A percentile compares a stretch with the other conserved stretches of the same genome.
Conservation (phyloP, 352 stramenopile genomes). For the Stephanocyclus meneghinianus region DNA sequence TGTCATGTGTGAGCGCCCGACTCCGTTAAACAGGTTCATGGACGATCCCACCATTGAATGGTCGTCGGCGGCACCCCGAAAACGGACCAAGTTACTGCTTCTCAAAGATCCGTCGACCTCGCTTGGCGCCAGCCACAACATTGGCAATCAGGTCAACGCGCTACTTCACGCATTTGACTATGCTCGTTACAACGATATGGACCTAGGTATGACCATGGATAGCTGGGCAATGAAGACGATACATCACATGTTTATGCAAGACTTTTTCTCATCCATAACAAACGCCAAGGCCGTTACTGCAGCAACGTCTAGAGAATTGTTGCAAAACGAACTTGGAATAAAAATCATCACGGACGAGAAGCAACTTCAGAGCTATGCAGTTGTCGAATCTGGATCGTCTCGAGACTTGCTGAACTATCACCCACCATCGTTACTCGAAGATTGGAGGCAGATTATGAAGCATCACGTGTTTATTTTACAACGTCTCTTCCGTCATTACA, state of each 20-base stretch:
- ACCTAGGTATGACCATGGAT: conserved; percentile 27
- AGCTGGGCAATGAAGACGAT: conserved; percentile 31
- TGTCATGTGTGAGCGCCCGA: conserved; percentile 7
- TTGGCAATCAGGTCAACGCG: conserved; percentile 34
- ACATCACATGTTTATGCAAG: conserved; percentile 21
- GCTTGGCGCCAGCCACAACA: conserved; percentile 7
- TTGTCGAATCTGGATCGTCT: conserved; percentile 9
- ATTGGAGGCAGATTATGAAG: conserved; percentile 26
- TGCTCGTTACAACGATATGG: conserved; percentile 27
- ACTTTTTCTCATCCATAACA: neutral
- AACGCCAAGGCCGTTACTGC: neutral
- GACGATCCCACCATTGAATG: neutral
- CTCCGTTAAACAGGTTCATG: neutral
- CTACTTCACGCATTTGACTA: conserved; percentile 34
- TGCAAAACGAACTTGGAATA: conserved; percentile 27
- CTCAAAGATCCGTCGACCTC: neutral
- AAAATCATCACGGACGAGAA: conserved; percentile 11
- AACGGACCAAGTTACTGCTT: neutral
- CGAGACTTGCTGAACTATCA: conserved; percentile 32
- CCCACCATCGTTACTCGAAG: neutral
- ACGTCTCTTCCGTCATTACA: conserved; percentile 26
- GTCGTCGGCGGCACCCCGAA: neutral
- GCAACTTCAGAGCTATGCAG: conserved; percentile 5
- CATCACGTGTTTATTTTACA: conserved; percentile 30
- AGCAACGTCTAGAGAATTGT: conserved; percentile 1